Conservation (phyloP, 1,284 basidiomycete species). For the Fomitopsis palustris region DNA sequence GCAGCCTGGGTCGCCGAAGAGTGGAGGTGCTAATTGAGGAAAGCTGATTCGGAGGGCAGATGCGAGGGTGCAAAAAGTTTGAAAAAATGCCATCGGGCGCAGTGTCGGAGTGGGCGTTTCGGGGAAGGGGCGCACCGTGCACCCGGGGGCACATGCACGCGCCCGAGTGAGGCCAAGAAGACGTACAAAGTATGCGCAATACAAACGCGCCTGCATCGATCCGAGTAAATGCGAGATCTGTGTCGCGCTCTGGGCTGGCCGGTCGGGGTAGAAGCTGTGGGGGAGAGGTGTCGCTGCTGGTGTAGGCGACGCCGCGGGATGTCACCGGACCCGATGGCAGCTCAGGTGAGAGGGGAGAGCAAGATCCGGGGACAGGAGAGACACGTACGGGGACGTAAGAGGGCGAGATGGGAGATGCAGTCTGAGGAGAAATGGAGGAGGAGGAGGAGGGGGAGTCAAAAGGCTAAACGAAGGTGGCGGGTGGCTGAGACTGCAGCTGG, state of each 20-base stretch:
- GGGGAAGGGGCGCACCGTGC: not conserved
- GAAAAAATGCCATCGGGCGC: not conserved
- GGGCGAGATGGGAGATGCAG: not conserved
- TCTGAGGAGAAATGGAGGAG: not conserved
- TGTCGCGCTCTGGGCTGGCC: not conserved
- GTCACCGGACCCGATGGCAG: not conserved
- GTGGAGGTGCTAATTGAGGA: not conserved
- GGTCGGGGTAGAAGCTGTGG: not conserved
- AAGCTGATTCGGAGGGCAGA: not conserved
- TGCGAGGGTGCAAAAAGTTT: not conserved
- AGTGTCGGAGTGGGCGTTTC: not conserved
- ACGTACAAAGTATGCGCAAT: not conserved
- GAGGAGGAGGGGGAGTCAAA: constrained; percentile 1
- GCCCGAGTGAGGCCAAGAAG: constrained; percentile 3
- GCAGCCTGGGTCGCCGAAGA: not conserved
- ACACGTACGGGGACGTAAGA: not conserved
- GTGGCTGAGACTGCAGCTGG: not conserved
- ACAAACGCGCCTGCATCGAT: not conserved
- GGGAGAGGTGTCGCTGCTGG: not conserved
- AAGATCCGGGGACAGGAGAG: not conserved
- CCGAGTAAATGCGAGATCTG: constrained; percentile 1
- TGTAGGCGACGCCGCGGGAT: not conserved
- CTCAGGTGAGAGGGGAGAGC: not conserved
- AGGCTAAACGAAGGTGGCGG: constrained; percentile 2
- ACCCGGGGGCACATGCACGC: not conserved